Base-by-base conservation (phyloP, 1,139 yeast species). In the Suhomyces taliae region DNA sequence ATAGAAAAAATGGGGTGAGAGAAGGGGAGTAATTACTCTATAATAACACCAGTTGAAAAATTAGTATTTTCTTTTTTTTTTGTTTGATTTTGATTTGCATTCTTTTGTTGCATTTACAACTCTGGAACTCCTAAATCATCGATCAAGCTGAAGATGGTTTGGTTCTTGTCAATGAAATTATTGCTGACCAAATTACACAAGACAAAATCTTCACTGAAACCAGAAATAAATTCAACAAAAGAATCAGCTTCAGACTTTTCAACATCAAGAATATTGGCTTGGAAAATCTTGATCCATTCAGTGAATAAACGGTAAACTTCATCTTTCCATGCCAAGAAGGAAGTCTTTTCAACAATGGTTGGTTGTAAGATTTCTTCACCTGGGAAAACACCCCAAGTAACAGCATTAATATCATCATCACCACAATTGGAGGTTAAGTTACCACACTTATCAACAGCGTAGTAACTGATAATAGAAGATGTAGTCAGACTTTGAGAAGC, bases 301-400 rank as follows among this genome's bases (percentile, higher is more conserved):
- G 79, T 72, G 49, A 91, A 79, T 51, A 93, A 82, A 55, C 90
- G 76, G 75, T 80, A 93, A 34, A 93, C 95, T 67, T 93, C 99
- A 65, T 91, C 97, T 66, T 90, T 91, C 99, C 99, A 93, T 8
- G 98, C 96, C 58, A 89, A 72, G 69, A 90, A 90, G 4, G 96
- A 87, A 29, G 85, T 82, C 62, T 83, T 85, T 64, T 90, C 97
- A n/a, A 90, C 96, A 61, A 90, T 88, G 1, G 97, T 90, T 45
- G 97, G 96, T 67, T 90, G 96, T 56, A 88, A 76, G 44, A 90
- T 87, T 68, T 90, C 96, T 63, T 87, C 87, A 40, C 95, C 95
- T 15, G 96, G 96, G 78, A 88, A 90, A 37, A 88, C 89, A 53
- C 97, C 98, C 99, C 99, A 93, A 11, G 99, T 93, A 45, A 90